Conservation (phyloP, 805 yeast species). For the Candida morakotiae region DNA sequence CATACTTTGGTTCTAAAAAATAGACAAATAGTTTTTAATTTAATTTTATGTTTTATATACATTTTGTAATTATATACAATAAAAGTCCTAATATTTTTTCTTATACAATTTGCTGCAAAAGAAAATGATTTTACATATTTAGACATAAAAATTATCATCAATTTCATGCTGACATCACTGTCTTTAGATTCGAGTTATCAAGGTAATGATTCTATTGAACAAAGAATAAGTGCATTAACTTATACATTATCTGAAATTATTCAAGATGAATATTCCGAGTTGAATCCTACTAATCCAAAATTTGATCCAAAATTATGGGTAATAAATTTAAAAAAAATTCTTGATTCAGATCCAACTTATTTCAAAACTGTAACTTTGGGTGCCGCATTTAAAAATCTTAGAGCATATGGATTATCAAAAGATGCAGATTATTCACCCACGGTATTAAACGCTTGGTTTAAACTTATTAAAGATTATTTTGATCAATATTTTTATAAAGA, state of each 20-base stretch:
- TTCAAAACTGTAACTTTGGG: constrained; percentile 59
- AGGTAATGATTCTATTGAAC: neutral
- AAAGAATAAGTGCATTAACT: neutral
- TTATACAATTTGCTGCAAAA: too few species aligned
- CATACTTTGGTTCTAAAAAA: constrained; percentile 39
- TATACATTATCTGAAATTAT: neutral
- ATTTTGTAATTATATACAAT: too few species aligned
- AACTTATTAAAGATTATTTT: constrained; percentile 11
- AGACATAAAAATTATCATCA: neutral
- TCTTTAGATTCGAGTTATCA: neutral
- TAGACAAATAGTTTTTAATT: neutral
- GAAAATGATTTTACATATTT: too few species aligned
- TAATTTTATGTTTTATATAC: too few species aligned
- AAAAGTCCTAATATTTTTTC: too few species aligned
- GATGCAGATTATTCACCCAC: constrained; percentile 56
- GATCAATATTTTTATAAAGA: constrained; percentile 7
- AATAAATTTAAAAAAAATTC: constrained; percentile 53
- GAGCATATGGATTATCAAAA: constrained; percentile 49
- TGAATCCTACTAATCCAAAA: constrained; percentile 54
- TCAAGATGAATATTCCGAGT: constrained; percentile 13
- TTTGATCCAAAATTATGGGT: constrained; percentile 65
- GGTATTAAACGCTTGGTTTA: constrained; percentile 35
- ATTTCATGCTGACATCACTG: neutral
- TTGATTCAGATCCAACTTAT: constrained; percentile 52
- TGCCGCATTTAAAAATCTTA: constrained; percentile 51